Evolutionary conservation across 805 yeast genomes (phyloP).

Genomic region (Yamadazyma paraphyllophila): DNA sequence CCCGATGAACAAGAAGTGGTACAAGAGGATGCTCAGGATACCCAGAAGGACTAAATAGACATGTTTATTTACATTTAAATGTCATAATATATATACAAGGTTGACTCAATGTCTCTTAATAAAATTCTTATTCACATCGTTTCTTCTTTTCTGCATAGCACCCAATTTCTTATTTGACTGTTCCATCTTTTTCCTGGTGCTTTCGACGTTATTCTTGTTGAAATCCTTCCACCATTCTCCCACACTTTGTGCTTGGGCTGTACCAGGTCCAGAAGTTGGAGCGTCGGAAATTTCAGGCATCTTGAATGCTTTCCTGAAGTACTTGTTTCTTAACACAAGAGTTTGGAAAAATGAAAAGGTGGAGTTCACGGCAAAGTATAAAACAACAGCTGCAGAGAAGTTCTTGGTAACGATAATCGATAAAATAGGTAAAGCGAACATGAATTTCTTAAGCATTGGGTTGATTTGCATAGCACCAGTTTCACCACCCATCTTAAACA

Average conservation of each 20-base stretch:
- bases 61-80: neutral
- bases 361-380: slow-evolving; percentile 84
- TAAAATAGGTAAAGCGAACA: slow-evolving; percentile 72
- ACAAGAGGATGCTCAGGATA: neutral
- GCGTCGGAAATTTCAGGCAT: slow-evolving; percentile 59
- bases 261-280: slow-evolving; percentile 27
- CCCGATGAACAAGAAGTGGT: neutral
- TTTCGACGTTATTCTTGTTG: slow-evolving; percentile 29
- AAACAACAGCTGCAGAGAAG: slow-evolving; percentile 78
- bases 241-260: slow-evolving; percentile 27
- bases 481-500: slow-evolving; percentile 87
- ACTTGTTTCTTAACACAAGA: slow-evolving; percentile 54
- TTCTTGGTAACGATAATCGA: slow-evolving; percentile 89
- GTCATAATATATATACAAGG: neutral
- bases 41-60: neutral
- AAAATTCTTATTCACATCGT: slow-evolving; percentile 28
- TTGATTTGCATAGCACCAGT: slow-evolving; percentile 68
- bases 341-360: slow-evolving; percentile 73
- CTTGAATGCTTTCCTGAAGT: slow-evolving; percentile 55
- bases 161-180: slow-evolving; percentile 36
- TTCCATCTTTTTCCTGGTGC: slow-evolving; percentile 32
- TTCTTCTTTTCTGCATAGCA: slow-evolving; percentile 35
- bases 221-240: slow-evolving; percentile 38
- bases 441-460: slow-evolving; percentile 59
- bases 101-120: slow-evolving; percentile 35